These are phyloP conservation scores for Trichoderma gamsii DNA, from an alignment of 495 filamentous ascomycete genomes.

Conservation along the genomic window DNA sequence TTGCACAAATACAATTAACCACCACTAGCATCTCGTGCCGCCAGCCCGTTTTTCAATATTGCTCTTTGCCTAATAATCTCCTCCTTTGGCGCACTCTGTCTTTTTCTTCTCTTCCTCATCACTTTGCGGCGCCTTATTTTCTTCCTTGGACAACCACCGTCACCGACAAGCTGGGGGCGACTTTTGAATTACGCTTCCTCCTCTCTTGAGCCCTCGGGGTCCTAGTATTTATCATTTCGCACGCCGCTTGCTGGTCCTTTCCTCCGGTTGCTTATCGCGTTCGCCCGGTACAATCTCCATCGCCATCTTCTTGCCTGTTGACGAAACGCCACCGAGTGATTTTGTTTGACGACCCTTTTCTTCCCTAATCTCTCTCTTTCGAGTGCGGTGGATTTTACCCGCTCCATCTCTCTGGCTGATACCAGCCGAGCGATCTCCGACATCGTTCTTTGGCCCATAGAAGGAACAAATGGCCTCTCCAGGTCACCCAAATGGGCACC, in stretches of 20 bases:
- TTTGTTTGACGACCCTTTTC: background rate
- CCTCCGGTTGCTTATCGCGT: background rate
- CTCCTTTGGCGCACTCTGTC: background rate
- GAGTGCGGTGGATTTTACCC: background rate
- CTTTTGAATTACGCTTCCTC: background rate
- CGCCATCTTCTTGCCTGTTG: background rate
- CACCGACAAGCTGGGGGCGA: background rate
- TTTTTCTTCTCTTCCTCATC: background rate
- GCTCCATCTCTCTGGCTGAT: background rate
- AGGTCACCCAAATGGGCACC: slow-evolving; percentile 20
- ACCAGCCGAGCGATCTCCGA: slow-evolving; percentile 26
- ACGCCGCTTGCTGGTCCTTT: background rate
- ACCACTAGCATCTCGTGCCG: no score
- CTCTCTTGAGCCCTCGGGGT: background rate
- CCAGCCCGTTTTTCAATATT: background rate
- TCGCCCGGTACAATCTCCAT: background rate
- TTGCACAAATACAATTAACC: no score
- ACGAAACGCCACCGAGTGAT: background rate
- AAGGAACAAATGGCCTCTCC: slow-evolving; percentile 35
- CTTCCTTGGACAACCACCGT: background rate
- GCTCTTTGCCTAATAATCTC: background rate
- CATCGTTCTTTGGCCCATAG: slow-evolving; percentile 36
- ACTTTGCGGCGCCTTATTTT: background rate
- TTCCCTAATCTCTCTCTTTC: background rate
- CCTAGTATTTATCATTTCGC: background rate